phyloP scores from a whole-genome alignment of 805 yeast species.

The Pichia heedii region DNA sequence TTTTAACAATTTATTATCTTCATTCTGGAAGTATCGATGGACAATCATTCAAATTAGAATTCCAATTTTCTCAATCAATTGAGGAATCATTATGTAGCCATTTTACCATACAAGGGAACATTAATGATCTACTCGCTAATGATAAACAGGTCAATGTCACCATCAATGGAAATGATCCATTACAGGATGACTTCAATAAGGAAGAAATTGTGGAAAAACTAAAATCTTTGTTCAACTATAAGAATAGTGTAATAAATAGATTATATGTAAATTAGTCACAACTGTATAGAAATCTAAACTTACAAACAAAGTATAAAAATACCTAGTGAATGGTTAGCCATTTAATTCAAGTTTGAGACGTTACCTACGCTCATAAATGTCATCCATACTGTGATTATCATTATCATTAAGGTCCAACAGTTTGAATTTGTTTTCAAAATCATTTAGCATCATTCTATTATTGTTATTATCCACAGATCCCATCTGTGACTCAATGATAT shows the following conservation, averaged over 20 bases:
- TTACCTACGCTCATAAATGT: neutral
- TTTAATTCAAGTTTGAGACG: neutral
- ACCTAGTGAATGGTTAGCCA: no score
- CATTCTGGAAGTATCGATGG: neutral
- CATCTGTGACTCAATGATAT: constrained; percentile 3
- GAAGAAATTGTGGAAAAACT: neutral
- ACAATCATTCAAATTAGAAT: constrained; percentile 1
- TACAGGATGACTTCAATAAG: neutral
- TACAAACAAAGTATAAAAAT: neutral
- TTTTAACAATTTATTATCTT: constrained; percentile 4
- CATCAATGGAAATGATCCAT: neutral
- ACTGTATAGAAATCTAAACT: neutral
- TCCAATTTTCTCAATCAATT: neutral
- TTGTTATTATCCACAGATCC: neutral
- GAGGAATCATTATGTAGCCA: neutral
- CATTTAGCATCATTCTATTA: neutral
- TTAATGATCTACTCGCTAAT: constrained; percentile 3
- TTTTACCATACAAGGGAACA: neutral
- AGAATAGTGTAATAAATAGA: constrained; percentile 5
- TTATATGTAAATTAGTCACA: neutral
- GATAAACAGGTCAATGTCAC: neutral
- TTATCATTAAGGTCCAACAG: constrained; percentile 3
- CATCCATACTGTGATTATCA: no score
- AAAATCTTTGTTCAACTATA: neutral
- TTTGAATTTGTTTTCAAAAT: constrained; percentile 3